Conservation (phyloP, 2,329 filamentous ascomycete species). For the Colletotrichum sp. region DNA sequence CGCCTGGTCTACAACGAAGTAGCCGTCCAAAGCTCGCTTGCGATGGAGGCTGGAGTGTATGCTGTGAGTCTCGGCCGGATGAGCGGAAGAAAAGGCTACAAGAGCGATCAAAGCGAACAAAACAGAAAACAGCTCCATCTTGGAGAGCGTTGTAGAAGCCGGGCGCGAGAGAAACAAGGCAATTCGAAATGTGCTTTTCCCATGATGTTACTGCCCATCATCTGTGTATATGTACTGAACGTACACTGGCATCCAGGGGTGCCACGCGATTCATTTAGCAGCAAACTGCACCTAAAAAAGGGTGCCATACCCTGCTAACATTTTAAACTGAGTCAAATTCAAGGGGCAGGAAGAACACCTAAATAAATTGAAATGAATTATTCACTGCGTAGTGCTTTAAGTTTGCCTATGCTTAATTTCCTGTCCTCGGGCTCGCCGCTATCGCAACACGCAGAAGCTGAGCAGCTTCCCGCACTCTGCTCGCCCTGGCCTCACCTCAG, state of each 20-base stretch:
- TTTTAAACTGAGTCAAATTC: neutral
- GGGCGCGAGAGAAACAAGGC: neutral
- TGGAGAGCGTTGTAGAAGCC: neutral
- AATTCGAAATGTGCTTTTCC: neutral
- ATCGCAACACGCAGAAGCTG: neutral
- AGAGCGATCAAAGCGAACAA: neutral
- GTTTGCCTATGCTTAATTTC: neutral
- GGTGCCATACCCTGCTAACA: neutral
- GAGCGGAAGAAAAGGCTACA: neutral
- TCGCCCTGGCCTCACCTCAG: neutral
- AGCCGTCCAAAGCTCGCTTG: neutral
- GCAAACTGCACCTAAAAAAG: neutral
- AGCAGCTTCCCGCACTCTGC: neutral
- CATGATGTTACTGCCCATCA: neutral
- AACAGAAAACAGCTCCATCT: neutral
- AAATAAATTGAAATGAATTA: neutral
- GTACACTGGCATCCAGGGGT: neutral
- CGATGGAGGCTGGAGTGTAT: neutral
- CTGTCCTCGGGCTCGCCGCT: neutral
- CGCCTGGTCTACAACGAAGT: neutral
- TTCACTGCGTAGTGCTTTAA: neutral
- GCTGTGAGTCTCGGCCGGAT: neutral
- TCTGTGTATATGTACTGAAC: neutral
- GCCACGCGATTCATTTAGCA: neutral
- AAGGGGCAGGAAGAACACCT: neutral